Percentiles rank a stretch among this genome's conserved stretches.
phyloP scores from a whole-genome alignment of 2,329 filamentous ascomycete genomes.

The Verticillium isaacii region DNA sequence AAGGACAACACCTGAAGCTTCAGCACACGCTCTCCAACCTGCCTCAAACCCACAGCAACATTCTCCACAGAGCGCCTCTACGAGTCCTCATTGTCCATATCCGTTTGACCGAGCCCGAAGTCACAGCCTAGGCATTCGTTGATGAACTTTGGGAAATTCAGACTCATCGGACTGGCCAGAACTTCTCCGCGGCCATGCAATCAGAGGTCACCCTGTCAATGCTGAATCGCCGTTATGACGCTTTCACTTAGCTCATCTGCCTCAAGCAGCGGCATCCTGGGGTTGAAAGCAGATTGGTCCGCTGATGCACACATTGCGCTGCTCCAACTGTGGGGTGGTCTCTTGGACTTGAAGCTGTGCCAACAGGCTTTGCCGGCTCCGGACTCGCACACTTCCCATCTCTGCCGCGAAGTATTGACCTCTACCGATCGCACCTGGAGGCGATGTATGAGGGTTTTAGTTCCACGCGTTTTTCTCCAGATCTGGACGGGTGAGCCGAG shows the following conservation, averaged over 20 bases:
- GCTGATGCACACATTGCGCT: neutral
- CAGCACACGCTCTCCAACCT: neutral
- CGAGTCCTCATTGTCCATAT: conserved; percentile 7
- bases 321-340: neutral
- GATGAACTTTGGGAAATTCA: conserved; percentile 2
- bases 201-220: neutral
- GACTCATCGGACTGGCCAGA: conserved; percentile 4
- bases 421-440: neutral
- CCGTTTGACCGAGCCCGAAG: conserved; percentile 7
- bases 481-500: conserved; percentile 1
- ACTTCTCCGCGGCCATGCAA: conserved; percentile 4
- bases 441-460: neutral
- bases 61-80: neutral
- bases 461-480: conserved; percentile 3
- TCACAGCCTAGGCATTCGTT: conserved; percentile 9
- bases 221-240: neutral
- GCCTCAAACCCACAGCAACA: neutral
- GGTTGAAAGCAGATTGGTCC: conserved; percentile 7
- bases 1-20: neutral
- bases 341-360: neutral
- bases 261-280: conserved; percentile 7
- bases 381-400: neutral
- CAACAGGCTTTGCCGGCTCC: no score
- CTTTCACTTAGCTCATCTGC: neutral
- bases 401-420: conserved; percentile 5